A percentile compares a stretch with the other conserved stretches of the same genome.
These are phyloP conservation scores for Pyrrhoderma noxium DNA, from an alignment of 1,284 basidiomycete genomes.

Conservation along the genomic window DNA sequence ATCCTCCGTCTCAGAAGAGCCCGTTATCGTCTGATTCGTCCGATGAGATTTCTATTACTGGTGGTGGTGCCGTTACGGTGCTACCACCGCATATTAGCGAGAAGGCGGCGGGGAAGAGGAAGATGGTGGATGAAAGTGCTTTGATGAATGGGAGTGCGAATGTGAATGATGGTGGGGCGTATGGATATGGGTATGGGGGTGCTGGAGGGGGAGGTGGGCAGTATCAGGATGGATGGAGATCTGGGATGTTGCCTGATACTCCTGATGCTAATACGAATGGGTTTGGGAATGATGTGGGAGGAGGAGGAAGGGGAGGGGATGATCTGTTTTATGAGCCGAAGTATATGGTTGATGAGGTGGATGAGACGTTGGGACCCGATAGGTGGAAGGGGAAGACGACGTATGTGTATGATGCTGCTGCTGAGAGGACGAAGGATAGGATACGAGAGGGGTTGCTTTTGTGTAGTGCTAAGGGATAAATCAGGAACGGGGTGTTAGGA, in stretches of 20 bases:
- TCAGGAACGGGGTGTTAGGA: no score
- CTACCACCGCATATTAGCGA: slow-evolving; percentile 40
- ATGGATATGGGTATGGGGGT: slow-evolving; percentile 10
- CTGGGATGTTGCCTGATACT: no score
- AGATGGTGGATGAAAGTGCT: slow-evolving; percentile 37
- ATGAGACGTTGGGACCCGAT: no score
- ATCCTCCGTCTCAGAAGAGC: slow-evolving; percentile 12
- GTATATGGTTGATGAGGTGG: no score
- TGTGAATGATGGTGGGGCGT: slow-evolving; percentile 13
- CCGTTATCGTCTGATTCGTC: slow-evolving; percentile 24
- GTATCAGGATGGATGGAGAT: no score
- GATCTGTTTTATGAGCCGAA: no score
- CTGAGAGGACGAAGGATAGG: slow-evolving; percentile 61
- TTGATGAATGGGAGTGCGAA: slow-evolving; percentile 6
- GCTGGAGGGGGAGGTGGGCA: no score
- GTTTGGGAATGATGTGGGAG: no score
- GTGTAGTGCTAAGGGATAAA: no score
- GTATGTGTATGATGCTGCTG: slow-evolving; percentile 78
- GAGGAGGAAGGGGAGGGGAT: no score
- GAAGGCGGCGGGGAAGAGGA: slow-evolving; percentile 76
- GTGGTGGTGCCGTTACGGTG: neutral
- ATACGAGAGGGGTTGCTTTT: slow-evolving; percentile 2
- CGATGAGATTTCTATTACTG: slow-evolving; percentile 21
- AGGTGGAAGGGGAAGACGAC: slow-evolving; percentile 26
- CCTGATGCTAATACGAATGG: no score